These are phyloP conservation scores for Trichaptum fuscoviolaceum DNA, from an alignment of 768 basidiomycete species.

Conservation along the genomic window DNA sequence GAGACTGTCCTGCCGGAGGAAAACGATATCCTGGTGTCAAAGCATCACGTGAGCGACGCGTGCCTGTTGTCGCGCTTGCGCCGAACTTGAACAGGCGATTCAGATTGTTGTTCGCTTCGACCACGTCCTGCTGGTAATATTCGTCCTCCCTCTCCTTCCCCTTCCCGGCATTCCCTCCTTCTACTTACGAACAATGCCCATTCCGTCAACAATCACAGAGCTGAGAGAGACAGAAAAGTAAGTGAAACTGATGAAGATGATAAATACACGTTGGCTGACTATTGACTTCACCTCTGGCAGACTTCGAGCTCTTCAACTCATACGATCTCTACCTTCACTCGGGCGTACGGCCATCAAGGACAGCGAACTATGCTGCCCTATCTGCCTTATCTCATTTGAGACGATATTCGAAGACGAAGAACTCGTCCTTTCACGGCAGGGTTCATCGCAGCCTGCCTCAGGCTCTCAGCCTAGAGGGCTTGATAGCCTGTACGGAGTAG, in stretches of 20 bases:
- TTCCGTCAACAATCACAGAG: not conserved
- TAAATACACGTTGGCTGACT: not conserved
- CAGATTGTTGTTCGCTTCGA: no score
- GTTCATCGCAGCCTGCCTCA: not conserved
- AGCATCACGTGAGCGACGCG: no score
- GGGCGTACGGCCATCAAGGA: not conserved
- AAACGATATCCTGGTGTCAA: no score
- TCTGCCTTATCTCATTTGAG: slow-evolving; percentile 54
- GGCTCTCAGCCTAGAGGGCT: not conserved
- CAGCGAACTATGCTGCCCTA: slow-evolving; percentile 54
- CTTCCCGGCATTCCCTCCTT: no score
- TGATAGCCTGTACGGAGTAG: slow-evolving; percentile 34
- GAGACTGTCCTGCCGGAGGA: no score
- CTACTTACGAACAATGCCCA: not conserved
- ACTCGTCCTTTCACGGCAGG: not conserved
- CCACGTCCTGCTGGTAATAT: no score
- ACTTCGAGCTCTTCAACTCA: not conserved
- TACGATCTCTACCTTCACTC: not conserved
- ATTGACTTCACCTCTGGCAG: not conserved
- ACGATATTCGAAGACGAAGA: slow-evolving; percentile 33
- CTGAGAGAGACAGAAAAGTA: not conserved
- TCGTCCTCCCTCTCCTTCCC: no score
- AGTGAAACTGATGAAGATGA: not conserved
- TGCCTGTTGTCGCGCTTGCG: no score
- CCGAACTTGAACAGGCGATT: no score